Conservation (phyloP, 2,329 filamentous ascomycete genomes). For the Diaporthe australafricana region DNA sequence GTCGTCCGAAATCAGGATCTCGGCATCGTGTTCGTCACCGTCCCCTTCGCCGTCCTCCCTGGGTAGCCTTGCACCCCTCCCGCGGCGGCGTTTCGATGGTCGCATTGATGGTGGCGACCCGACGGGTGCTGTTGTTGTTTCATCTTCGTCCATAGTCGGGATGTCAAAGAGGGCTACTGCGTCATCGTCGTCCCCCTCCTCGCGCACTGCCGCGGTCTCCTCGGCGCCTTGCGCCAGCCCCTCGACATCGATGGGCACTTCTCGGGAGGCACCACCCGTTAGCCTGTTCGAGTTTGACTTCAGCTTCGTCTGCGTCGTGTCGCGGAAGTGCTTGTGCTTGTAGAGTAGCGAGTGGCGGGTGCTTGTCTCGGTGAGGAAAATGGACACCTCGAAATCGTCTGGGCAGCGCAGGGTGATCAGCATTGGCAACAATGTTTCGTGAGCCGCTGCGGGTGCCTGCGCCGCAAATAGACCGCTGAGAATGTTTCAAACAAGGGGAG, state of each 20-base stretch:
- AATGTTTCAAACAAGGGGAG: slow-evolving; percentile 25
- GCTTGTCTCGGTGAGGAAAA: slow-evolving; percentile 89
- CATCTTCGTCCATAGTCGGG: slow-evolving; percentile 54
- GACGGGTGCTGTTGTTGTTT: slow-evolving; percentile 43
- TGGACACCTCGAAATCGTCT: slow-evolving; percentile 96
- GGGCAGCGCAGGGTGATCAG: slow-evolving; percentile 28
- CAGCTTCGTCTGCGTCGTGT: slow-evolving; percentile 63
- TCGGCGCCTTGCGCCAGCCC: slow-evolving; percentile 48
- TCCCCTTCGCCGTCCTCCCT: slow-evolving; percentile 46
- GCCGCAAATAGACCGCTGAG: slow-evolving; percentile 5
- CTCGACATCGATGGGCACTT: slow-evolving; percentile 66
- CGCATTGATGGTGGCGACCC: slow-evolving; percentile 39
- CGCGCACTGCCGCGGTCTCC: slow-evolving; percentile 51
- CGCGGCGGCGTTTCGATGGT: slow-evolving; percentile 46
- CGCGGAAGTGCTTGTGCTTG: slow-evolving; percentile 83
- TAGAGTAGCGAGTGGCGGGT: slow-evolving; percentile 88
- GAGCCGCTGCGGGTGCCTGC: not conserved
- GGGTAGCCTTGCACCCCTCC: slow-evolving; percentile 45
- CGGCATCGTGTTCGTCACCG: slow-evolving; percentile 47
- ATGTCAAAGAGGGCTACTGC: slow-evolving; percentile 67
- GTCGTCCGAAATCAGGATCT: slow-evolving; percentile 37
- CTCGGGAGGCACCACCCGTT: slow-evolving; percentile 66
- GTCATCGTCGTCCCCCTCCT: slow-evolving; percentile 73
- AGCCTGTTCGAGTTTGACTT: slow-evolving; percentile 73
- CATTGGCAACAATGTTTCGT: not conserved